A percentile compares a stretch with the other conserved stretches of the same genome.
These are phyloP conservation scores for Pythium aristosporum DNA, from an alignment of 352 stramenopile genomes.

Conservation along the genomic window DNA sequence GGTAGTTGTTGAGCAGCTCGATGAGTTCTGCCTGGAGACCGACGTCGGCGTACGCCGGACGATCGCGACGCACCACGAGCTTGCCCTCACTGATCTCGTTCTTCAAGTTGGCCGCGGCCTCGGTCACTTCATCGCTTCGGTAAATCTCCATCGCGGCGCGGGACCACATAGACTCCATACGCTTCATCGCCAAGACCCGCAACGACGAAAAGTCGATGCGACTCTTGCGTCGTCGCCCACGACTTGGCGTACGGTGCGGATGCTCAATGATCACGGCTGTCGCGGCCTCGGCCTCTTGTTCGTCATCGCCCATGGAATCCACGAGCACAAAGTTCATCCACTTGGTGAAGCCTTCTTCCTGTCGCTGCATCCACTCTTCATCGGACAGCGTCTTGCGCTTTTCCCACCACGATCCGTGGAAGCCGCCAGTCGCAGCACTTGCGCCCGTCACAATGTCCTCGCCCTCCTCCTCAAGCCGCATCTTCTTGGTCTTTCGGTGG, in stretches of 20 bases:
- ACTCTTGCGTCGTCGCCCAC: constrained; percentile 11
- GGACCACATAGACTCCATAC: constrained; percentile 65
- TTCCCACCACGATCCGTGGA: constrained; percentile 67
- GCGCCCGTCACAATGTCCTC: neutral
- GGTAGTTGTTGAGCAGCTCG: constrained; percentile 88
- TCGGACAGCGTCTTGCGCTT: constrained; percentile 68
- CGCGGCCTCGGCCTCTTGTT: constrained; percentile 28
- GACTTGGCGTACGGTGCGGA: constrained; percentile 8
- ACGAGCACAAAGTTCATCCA: constrained; percentile 89
- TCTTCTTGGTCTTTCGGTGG: constrained; percentile 22
- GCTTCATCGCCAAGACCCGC: constrained; percentile 67
- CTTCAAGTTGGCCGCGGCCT: constrained; percentile 61
- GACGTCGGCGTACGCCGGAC: constrained; percentile 90
- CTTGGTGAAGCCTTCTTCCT: constrained; percentile 79
- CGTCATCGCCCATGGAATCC: constrained; percentile 43
- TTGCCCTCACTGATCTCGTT: constrained; percentile 71
- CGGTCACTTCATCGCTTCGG: constrained; percentile 45
- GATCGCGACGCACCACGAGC: constrained; percentile 83
- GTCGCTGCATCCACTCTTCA: constrained; percentile 79
- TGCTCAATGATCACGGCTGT: constrained; percentile 18
- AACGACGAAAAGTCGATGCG: constrained; percentile 65
- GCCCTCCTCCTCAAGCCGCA: constrained; percentile 6
- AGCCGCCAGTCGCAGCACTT: constrained; percentile 21
- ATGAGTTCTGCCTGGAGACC: constrained; percentile 86
- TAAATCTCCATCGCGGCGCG: constrained; percentile 62